Percentiles rank a stretch among this genome's conserved stretches.
These are phyloP conservation scores for Dothistroma septosporum DNA, from an alignment of 2,329 filamentous ascomycete genomes.

Conservation along the genomic window DNA sequence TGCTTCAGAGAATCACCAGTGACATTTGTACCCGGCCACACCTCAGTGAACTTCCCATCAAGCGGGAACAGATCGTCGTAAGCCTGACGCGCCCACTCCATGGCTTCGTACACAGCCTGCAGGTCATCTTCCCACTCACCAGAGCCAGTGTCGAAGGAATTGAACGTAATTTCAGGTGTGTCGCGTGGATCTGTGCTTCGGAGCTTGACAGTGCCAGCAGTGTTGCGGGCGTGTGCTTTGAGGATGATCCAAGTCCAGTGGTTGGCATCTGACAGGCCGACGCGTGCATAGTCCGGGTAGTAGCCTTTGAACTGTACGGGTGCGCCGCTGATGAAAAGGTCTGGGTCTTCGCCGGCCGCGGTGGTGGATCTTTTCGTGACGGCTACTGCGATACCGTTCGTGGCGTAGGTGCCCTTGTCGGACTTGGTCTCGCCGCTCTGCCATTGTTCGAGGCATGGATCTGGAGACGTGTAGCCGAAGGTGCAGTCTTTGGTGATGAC, in stretches of 20 bases:
- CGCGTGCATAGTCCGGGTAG: conserved; percentile 51
- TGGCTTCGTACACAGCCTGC: conserved; percentile 52
- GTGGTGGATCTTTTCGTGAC: conserved; percentile 39
- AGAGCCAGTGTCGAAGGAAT: conserved; percentile 52
- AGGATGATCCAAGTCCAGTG: conserved; percentile 51
- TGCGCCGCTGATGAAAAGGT: conserved; percentile 53
- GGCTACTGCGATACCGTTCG: conserved; percentile 53
- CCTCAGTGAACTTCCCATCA: conserved; percentile 41
- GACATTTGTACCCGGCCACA: conserved; percentile 41
- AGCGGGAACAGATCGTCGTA: conserved; percentile 37
- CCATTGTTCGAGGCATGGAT: conserved; percentile 47
- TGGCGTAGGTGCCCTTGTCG: conserved; percentile 42
- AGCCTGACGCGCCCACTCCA: conserved; percentile 46
- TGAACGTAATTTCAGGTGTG: conserved; percentile 58
- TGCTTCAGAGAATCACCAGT: conserved; percentile 44
- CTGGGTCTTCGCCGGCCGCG: conserved; percentile 44
- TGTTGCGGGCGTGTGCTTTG: conserved; percentile 61
- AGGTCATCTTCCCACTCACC: conserved; percentile 40
- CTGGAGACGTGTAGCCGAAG: conserved; percentile 30
- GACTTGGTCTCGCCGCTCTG: conserved; percentile 34
- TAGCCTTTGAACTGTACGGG: conserved; percentile 54
- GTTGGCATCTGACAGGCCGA: conserved; percentile 42
- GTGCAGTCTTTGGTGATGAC: conserved; percentile 38
- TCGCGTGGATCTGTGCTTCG: conserved; percentile 60
- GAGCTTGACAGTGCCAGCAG: conserved; percentile 58